Evolutionary conservation across 2,329 filamentous ascomycete genomes (phyloP), one percentile per base, ranked within the genome.

Genomic region (Nemania sp.): DNA sequence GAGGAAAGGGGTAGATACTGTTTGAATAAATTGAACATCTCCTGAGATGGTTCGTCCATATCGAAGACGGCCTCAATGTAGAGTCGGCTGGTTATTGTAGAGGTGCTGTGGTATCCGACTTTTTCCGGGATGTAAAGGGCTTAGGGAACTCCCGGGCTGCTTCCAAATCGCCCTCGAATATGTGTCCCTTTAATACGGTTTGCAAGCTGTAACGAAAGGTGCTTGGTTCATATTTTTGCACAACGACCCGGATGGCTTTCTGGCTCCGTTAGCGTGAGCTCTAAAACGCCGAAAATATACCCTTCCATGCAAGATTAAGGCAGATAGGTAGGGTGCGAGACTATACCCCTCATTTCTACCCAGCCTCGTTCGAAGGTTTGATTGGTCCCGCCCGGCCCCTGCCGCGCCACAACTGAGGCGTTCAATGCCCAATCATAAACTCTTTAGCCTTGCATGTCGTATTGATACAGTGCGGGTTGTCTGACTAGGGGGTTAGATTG

Each of bases 271-370:
- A 13, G 51, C 2, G 18, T 54, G 51, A 54, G 35, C 35, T 22
- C 18, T 22, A 3, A 22, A 15, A 35, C 2, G n/a, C 22, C 32
- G 15, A 52, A 5, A 29, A 52, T 52, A n/a, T 52, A 22, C 11
- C 13, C 29, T 52, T 51, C 47, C 13, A 51, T 51, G 27, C 24
- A 51, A 54, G 35, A 24, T 56, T n/a, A n/a, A n/a, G n/a, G n/a
- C n/a, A n/a, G n/a, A n/a, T n/a, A n/a, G n/a, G n/a, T n/a, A n/a
- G n/a, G n/a, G n/a, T n/a, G n/a, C n/a, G n/a, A n/a, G n/a, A n/a
- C n/a, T n/a, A n/a, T n/a, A n/a, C n/a, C n/a, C n/a, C n/a, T n/a
- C n/a, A n/a, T n/a, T n/a, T n/a, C n/a, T n/a, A n/a, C n/a, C n/a
- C n/a, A n/a, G n/a, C n/a, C n/a, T n/a, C n/a, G n/a, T n/a, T n/a